phyloP scores from a whole-genome alignment of 345 rosid genomes.

The Melaleuca quinquenervia region DNA sequence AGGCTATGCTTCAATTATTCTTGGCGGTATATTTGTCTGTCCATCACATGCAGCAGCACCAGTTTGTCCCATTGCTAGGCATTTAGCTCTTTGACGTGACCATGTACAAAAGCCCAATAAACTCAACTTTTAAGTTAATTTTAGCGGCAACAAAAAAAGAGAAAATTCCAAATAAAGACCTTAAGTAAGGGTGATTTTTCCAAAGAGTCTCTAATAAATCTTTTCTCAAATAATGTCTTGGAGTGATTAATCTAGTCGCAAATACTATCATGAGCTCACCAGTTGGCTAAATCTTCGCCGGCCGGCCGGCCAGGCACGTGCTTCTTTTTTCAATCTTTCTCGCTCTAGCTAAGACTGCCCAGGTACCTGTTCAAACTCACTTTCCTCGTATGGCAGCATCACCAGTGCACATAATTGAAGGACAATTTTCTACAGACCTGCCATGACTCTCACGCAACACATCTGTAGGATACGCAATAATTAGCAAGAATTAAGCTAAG shows the following conservation, averaged over 20 bases:
- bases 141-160: background rate
- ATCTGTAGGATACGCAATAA: background rate
- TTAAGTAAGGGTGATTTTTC: background rate
- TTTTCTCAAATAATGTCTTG: background rate
- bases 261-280: background rate
- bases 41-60: background rate
- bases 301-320: rapidly evolving
- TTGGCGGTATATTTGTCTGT: background rate
- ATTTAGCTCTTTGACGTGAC: background rate
- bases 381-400: background rate
- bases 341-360: too few relatives aligned
- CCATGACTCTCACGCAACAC: background rate
- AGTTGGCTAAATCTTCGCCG: background rate
- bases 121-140: background rate
- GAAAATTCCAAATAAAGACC: background rate
- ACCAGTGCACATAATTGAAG: background rate
- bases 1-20: background rate
- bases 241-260: background rate
- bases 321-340: background rate
- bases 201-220: background rate
- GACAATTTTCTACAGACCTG: background rate
- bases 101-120: background rate
- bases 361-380: background rate
- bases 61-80: background rate
- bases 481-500: background rate